Base-by-base conservation (phyloP, 2,329 filamentous ascomycete species). In the Aaosphaeria arxii region DNA sequence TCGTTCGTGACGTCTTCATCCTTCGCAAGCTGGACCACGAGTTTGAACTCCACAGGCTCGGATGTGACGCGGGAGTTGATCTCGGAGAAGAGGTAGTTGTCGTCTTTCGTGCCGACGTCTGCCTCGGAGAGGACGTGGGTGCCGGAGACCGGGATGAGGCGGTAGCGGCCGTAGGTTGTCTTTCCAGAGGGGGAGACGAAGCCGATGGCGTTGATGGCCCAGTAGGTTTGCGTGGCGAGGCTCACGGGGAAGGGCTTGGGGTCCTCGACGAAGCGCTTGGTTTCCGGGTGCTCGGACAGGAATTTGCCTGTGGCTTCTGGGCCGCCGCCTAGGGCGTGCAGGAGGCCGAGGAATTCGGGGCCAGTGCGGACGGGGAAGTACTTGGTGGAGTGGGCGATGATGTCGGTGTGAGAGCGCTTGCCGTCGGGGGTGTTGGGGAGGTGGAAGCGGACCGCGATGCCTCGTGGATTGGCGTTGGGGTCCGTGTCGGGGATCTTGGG, bases 351-450 rank as follows among this genome's bases (percentile, higher is more conserved):
- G 42, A 81, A 79, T n/a, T 76, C 77, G 11, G 72, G 77, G 11
- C 79, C 79, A 0, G 76, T 81, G 33, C 73, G 69, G 0, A 72
- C 73, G 0, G 80, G 80, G 62, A 83, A 83, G 60, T 70, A 74
- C 2, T 74, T 70, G 1, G 76, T 77, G 1, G 74, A 77, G 63
- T 83, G 80, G 0, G 72, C 63, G 44, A 84, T 67, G 54, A 84
- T 77, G 57, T 84, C 80, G 1, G 80, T 83, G 63, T 84, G 80
- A 17, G 71, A 62, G 11, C 73, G 56, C 59, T 64, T 43, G 64
- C 72, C 35, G 60, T 62, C 70, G 17, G 64, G 48, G 4, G 63
- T 59, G 35, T 61, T 50, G 4, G 73, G 75, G 48, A 74, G 74
- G 33, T 77, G 77, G 62, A 81, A 81, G 40, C 79, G 75, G 4